phyloP scores from a whole-genome alignment of 1,284 basidiomycete genomes.

The Xerocomus amazonicus region DNA sequence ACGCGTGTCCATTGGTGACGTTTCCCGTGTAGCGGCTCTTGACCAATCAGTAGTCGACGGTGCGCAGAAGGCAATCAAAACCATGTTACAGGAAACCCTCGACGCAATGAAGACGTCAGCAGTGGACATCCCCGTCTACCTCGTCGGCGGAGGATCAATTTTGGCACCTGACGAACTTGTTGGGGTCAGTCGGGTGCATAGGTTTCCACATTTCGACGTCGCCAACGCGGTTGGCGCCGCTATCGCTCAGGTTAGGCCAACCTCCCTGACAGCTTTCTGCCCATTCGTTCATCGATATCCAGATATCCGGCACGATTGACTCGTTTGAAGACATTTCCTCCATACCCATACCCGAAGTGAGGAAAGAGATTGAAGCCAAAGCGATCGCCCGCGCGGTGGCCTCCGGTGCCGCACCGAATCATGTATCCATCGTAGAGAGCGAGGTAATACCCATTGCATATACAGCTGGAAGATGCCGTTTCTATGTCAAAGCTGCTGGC shows the following conservation, averaged over 20 bases:
- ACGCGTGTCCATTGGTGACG: conserved; percentile 39
- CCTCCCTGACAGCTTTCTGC: not conserved
- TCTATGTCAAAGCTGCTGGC: conserved; percentile 53
- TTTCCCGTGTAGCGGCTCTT: conserved; percentile 31
- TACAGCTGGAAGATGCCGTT: conserved; percentile 36
- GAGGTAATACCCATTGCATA: conserved; percentile 38
- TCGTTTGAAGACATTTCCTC: conserved; percentile 42
- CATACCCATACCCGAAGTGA: conserved; percentile 41
- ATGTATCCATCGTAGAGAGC: conserved; percentile 37
- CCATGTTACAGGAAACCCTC: conserved; percentile 45
- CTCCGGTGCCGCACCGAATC: conserved; percentile 35
- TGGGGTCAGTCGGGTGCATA: conserved; percentile 50
- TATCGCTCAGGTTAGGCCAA: conserved; percentile 34
- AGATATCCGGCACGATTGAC: conserved; percentile 41
- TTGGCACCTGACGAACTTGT: conserved; percentile 45
- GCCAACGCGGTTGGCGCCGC: conserved; percentile 62
- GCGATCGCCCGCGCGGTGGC: conserved; percentile 44
- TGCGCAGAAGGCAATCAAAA: conserved; percentile 42
- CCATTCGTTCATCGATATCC: conserved; percentile 6
- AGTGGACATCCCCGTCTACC: conserved; percentile 44
- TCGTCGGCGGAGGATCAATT: conserved; percentile 54
- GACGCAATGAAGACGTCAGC: conserved; percentile 59
- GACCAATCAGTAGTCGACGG: conserved; percentile 26
- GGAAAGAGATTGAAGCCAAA: conserved; percentile 36
- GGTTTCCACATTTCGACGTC: conserved; percentile 49